Evolutionary conservation across 2,329 filamentous ascomycete genomes (phyloP).

Genomic region (Xylariaceae sp.): DNA sequence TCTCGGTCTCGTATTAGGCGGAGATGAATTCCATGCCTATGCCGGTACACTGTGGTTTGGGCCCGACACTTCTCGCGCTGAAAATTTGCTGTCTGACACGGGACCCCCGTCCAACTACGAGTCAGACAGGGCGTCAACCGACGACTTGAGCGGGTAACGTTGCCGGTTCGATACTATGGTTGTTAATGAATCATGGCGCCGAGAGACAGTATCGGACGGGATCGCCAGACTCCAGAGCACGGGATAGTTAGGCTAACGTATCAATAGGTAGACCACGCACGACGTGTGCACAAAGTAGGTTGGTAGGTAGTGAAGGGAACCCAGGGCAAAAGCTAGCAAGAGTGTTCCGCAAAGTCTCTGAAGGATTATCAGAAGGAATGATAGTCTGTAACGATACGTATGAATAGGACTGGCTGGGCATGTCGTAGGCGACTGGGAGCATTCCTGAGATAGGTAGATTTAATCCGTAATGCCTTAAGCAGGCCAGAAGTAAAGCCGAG

Average conservation of each 20-base stretch:
- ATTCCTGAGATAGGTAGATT: background rate
- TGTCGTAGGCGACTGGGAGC: background rate
- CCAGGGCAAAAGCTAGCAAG: background rate
- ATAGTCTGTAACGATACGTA: background rate
- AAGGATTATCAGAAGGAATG: background rate
- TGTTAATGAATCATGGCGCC: background rate
- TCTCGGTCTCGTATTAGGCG: slow-evolving; percentile 9
- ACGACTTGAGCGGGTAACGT: slow-evolving; percentile 3
- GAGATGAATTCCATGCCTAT: background rate
- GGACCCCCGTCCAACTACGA: slow-evolving; percentile 5
- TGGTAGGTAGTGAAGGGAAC: background rate
- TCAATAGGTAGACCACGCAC: background rate
- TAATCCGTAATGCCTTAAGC: background rate
- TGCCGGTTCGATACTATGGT: background rate
- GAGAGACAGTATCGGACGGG: background rate
- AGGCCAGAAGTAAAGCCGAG: background rate
- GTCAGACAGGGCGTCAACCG: background rate
- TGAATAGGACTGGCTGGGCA: background rate
- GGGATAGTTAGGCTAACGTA: background rate
- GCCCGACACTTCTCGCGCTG: slow-evolving; percentile 3
- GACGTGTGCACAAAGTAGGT: background rate
- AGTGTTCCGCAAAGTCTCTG: background rate
- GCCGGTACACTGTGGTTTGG: slow-evolving; percentile 2
- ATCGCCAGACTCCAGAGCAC: background rate
- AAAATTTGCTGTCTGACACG: background rate